These are phyloP conservation scores for Rhizophagus clarus DNA, from an alignment of 192 early-diverging fungal species.

Conservation along the genomic window DNA sequence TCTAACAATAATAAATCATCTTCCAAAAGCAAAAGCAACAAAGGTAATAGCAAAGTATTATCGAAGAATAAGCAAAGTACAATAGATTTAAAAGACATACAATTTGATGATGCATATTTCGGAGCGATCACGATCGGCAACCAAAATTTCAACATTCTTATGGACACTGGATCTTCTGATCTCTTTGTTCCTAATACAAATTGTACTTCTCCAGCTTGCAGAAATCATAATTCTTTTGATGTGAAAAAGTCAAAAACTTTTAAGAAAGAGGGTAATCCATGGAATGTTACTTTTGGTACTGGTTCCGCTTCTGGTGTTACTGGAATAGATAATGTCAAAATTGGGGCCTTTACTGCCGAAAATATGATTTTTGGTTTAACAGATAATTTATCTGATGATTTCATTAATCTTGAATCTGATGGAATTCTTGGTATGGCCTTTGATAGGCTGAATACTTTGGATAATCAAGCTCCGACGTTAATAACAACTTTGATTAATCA, in stretches of 20 bases:
- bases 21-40: too few relatives aligned
- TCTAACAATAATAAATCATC: too few relatives aligned
- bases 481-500: conserved; percentile 56
- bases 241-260: conserved; percentile 34
- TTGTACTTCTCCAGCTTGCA: conserved; percentile 35
- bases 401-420: conserved; percentile 50
- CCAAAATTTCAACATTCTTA: conserved; percentile 56
- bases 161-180: conserved; percentile 62
- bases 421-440: conserved; percentile 63
- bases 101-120: conserved; percentile 40
- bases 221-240: conserved; percentile 36
- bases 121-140: conserved; percentile 54
- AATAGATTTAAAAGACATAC: not conserved
- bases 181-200: conserved; percentile 44
- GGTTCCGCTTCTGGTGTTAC: conserved; percentile 40
- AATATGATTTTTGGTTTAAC: conserved; percentile 43
- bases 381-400: conserved; percentile 49
- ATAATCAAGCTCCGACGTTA: conserved; percentile 37
- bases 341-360: conserved; percentile 27
- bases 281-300: conserved; percentile 39
- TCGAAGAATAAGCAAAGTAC: conserved; percentile 28
- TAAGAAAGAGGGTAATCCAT: conserved; percentile 13
- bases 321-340: conserved; percentile 33
- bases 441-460: conserved; percentile 33
- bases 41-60: too few relatives aligned